Evolutionary conservation across 805 yeast species (phyloP).

Genomic region (Teunomyces gatunensis): DNA sequence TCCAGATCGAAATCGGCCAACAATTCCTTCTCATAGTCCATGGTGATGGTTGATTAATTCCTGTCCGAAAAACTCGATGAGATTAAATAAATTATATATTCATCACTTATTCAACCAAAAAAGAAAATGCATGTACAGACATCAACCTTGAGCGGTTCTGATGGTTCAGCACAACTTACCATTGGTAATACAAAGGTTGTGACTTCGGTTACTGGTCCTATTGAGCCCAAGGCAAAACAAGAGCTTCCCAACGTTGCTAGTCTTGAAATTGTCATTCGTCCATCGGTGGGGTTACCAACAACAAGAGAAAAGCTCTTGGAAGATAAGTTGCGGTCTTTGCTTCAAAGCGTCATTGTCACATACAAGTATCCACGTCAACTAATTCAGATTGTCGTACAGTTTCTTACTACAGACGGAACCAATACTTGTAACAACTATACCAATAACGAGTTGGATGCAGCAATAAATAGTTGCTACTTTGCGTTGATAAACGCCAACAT

Average conservation of each 20-base stretch:
- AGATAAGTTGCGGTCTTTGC: slow-evolving; percentile 60
- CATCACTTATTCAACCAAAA: slow-evolving; percentile 2
- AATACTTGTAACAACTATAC: slow-evolving; percentile 20
- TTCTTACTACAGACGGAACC: slow-evolving; percentile 28
- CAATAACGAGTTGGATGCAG: slow-evolving; percentile 58
- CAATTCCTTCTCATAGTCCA: slow-evolving; percentile 41
- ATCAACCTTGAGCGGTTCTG: slow-evolving; percentile 55
- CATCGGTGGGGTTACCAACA: slow-evolving; percentile 70
- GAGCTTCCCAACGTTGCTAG: slow-evolving; percentile 79
- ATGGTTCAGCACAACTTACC: slow-evolving; percentile 71
- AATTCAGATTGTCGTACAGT: slow-evolving; percentile 43
- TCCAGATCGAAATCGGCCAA: slow-evolving; percentile 39
- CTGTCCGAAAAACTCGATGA: slow-evolving; percentile 5
- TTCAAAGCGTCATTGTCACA: slow-evolving; percentile 59
- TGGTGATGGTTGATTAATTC: background rate
- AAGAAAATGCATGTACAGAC: slow-evolving; percentile 19
- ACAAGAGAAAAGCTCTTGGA: slow-evolving; percentile 77
- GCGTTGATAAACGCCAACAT: slow-evolving; percentile 83
- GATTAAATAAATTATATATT: background rate
- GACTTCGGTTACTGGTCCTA: slow-evolving; percentile 85
- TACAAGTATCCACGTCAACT: slow-evolving; percentile 74
- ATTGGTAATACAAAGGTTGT: slow-evolving; percentile 57
- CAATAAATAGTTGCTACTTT: slow-evolving; percentile 67
- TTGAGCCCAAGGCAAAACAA: slow-evolving; percentile 78
- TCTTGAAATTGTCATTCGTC: slow-evolving; percentile 74